A percentile compares a stretch with the other conserved stretches of the same genome.
Conservation (phyloP, 129 eudicot genomes). For the Gnaphalium uliginosum region DNA sequence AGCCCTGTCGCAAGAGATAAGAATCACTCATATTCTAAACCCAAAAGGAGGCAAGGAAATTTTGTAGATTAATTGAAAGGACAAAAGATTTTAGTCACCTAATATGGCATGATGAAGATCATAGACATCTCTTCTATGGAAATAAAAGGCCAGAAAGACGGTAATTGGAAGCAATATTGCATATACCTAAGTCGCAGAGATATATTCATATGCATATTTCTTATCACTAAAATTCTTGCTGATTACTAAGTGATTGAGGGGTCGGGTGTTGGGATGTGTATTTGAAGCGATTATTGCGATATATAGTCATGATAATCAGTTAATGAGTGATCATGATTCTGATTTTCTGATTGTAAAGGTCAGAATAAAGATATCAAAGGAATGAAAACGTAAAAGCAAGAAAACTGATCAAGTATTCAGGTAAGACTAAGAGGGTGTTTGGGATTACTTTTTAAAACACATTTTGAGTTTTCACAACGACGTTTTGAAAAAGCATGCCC, state of each 20-base stretch:
- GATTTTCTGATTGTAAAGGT: background rate
- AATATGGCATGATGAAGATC: constrained; percentile 92
- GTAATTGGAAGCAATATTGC: constrained; percentile 64
- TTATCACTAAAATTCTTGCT: background rate
- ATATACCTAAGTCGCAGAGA: constrained; percentile 47
- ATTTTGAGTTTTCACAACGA: no score
- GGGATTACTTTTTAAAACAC: no score
- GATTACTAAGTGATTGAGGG: background rate
- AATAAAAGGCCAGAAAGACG: constrained; percentile 58
- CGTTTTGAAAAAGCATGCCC: no score
- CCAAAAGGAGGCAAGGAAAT: background rate
- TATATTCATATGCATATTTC: background rate
- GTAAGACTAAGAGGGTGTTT: background rate
- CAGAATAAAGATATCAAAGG: background rate
- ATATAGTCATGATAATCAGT: background rate
- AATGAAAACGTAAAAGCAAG: background rate
- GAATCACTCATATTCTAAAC: constrained; percentile 1
- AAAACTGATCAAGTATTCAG: background rate
- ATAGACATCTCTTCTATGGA: constrained; percentile 71
- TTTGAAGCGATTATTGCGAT: constrained; percentile 9
- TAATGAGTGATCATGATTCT: background rate
- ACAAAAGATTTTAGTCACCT: constrained; percentile 45
- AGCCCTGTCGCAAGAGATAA: constrained; percentile 45
- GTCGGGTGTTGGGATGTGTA: background rate
- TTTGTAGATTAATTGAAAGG: background rate